These are phyloP conservation scores for Fusarium ambrosium DNA, from an alignment of 2,329 filamentous ascomycete species.

Conservation along the genomic window DNA sequence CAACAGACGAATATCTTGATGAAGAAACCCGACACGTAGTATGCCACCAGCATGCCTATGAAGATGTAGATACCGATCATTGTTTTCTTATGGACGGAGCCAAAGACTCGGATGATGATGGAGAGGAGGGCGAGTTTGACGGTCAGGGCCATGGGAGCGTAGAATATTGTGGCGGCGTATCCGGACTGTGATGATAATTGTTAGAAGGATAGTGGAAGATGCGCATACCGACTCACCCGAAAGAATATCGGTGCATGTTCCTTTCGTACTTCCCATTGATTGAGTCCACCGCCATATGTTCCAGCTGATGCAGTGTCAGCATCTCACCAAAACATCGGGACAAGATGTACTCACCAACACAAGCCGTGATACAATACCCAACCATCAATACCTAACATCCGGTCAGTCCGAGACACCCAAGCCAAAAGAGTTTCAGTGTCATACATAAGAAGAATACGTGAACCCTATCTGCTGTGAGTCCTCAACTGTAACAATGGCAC, in stretches of 20 bases:
- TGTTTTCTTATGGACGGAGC: slow-evolving; percentile 54
- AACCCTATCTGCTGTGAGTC: slow-evolving; percentile 10
- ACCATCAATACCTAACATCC: slow-evolving; percentile 26
- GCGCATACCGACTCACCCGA: slow-evolving; percentile 45
- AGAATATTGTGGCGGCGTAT: slow-evolving; percentile 60
- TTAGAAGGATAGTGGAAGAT: not conserved
- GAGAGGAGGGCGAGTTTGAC: slow-evolving; percentile 60
- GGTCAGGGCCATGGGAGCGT: slow-evolving; percentile 58
- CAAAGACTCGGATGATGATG: slow-evolving; percentile 60
- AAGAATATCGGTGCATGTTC: slow-evolving; percentile 50
- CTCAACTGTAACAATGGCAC: not conserved
- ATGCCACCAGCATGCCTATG: slow-evolving; percentile 53
- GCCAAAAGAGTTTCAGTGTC: not conserved
- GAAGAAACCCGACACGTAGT: slow-evolving; percentile 56
- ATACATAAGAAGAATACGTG: slow-evolving; percentile 34
- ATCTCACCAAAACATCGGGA: no score
- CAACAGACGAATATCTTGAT: slow-evolving; percentile 60
- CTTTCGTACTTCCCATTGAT: slow-evolving; percentile 42
- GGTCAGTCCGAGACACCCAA: not conserved
- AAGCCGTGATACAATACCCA: slow-evolving; percentile 29
- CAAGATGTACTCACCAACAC: slow-evolving; percentile 15
- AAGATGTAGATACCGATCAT: slow-evolving; percentile 55
- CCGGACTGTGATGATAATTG: slow-evolving; percentile 46
- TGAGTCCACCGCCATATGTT: slow-evolving; percentile 25
- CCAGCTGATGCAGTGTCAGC: slow-evolving; percentile 1